Base-by-base conservation (phyloP, 1,284 basidiomycete species). In the Rhodofomes roseus region DNA sequence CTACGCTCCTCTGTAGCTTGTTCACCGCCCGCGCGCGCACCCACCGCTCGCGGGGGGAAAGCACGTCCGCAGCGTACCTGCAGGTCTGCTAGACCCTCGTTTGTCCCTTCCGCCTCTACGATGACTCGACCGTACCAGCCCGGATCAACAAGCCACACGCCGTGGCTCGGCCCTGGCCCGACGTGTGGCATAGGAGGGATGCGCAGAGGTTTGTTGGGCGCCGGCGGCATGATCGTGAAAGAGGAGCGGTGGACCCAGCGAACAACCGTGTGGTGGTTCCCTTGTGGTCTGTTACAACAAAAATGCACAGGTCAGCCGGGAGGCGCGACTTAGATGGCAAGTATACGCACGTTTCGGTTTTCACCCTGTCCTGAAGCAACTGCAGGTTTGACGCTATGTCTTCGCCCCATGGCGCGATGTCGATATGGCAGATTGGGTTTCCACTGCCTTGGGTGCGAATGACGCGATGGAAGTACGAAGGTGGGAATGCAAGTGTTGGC, bases 401-500 rank as follows among this genome's bases (percentile, higher is more conserved):
- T 46, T 83, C 82, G 14, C 83, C 87, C 87, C 90, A 92, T 1
- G 88, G 87, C 31, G 80, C 75, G 39, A 93, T 73, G 71, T 93
- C 89, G 56, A 93, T 73, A 68, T 90, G 84, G 18, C 81, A 80
- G 41, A 92, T 78, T 0, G 91, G 91, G 68, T 92, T 92, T 4
- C 82, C 83, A 34, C 71, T 71, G 20, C 78, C 76, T 57, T 77
- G 72, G 25, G 81, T 77, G 48, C 89, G 82, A 60, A 93, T 84
- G 52, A 92, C 87, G 31, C 88, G 84, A 70, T 93, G 90, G 77
- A 92, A 93, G 71, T 92, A 92, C 23, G 90, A 91, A 0, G 90
- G 90, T 20, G 90, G 81, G 70, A 92, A 91, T 1, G 88, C 86
- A 41, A 93, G 72, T 12, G 86, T 84, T 54, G 88, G 86, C 63